Percentiles rank a stretch among this genome's conserved stretches.
Evolutionary conservation across 2,329 filamentous ascomycete genomes (phyloP).

Genomic region (Talaromyces amestolkiae): DNA sequence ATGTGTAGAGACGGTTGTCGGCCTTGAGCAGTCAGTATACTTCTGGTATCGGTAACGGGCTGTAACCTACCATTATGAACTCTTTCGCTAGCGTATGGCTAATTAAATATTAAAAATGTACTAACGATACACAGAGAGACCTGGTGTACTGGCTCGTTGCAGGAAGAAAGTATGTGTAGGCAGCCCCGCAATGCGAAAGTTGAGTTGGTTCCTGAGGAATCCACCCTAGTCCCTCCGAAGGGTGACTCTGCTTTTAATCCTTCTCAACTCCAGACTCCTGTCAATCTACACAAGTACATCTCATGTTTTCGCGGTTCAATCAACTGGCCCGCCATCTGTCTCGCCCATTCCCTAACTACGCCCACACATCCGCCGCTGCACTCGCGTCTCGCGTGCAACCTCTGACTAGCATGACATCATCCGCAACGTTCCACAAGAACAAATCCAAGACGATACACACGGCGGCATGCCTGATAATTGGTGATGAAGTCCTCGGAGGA

Average conservation of each 20-base stretch:
- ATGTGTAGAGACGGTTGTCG: slow-evolving; percentile 86
- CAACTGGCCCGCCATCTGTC: slow-evolving; percentile 72
- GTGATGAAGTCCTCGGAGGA: slow-evolving; percentile 92
- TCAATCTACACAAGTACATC: neutral
- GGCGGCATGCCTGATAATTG: slow-evolving; percentile 89
- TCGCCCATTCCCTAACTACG: slow-evolving; percentile 58
- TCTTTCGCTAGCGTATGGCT: neutral
- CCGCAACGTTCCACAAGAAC: slow-evolving; percentile 30
- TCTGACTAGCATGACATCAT: slow-evolving; percentile 45
- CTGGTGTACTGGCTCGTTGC: neutral
- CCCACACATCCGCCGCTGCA: slow-evolving; percentile 44
- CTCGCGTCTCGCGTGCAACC: slow-evolving; percentile 15
- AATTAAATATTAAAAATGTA: neutral
- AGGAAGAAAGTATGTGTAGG: neutral
- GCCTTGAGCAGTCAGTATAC: slow-evolving; percentile 52
- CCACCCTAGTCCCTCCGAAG: slow-evolving; percentile 5
- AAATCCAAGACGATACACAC: slow-evolving; percentile 69
- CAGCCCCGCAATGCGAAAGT: slow-evolving; percentile 6
- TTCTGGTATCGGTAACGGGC: neutral
- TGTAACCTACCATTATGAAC: slow-evolving; percentile 12
- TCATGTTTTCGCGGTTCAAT: slow-evolving; percentile 74
- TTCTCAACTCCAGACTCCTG: neutral
- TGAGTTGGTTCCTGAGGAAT: slow-evolving; percentile 8
- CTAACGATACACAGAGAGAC: neutral
- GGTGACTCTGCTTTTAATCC: neutral